Conservation (phyloP, 116 monocot species). For the Cymodocea nodosa region DNA sequence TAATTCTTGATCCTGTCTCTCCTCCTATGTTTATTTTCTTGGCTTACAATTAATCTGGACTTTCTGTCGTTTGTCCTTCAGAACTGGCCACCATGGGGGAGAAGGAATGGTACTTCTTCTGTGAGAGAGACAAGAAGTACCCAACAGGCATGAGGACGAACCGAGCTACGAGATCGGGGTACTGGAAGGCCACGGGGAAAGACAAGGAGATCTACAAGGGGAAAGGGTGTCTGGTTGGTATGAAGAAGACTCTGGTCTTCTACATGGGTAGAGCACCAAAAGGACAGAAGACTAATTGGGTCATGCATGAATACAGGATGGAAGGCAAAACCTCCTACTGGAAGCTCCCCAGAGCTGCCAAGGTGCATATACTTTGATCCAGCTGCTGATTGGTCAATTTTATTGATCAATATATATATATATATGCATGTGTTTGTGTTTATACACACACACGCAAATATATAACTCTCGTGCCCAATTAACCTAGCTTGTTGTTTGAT, state of each 20-base stretch:
- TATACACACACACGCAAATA: too few species aligned
- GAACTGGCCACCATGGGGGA: slow-evolving; percentile 6
- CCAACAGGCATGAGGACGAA: slow-evolving; percentile 9
- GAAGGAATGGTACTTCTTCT: slow-evolving; percentile 14
- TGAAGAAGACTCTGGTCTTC: slow-evolving; percentile 36
- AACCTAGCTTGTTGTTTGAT: background rate
- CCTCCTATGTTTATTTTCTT: background rate
- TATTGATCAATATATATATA: too few species aligned
- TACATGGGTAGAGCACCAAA: slow-evolving; percentile 13
- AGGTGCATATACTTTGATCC: slow-evolving; percentile 1
- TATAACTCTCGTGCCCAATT: too few species aligned
- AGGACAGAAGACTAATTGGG: slow-evolving; percentile 17
- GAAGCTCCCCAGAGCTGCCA: slow-evolving; percentile 14
- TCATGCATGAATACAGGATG: slow-evolving; percentile 15
- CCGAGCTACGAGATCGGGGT: slow-evolving; percentile 3
- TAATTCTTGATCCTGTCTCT: background rate
- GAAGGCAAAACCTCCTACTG: slow-evolving; percentile 11
- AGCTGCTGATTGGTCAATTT: too few species aligned
- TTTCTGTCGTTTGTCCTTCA: background rate
- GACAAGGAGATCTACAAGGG: slow-evolving; percentile 9
- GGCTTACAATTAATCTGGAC: background rate
- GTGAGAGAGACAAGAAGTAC: slow-evolving; percentile 9
- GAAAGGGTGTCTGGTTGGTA: slow-evolving; percentile 17
- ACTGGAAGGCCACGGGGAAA: slow-evolving; percentile 12
- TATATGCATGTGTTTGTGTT: too few species aligned